Base-by-base conservation (phyloP, 139 green algal genomes). In the Chloropicon primus region DNA sequence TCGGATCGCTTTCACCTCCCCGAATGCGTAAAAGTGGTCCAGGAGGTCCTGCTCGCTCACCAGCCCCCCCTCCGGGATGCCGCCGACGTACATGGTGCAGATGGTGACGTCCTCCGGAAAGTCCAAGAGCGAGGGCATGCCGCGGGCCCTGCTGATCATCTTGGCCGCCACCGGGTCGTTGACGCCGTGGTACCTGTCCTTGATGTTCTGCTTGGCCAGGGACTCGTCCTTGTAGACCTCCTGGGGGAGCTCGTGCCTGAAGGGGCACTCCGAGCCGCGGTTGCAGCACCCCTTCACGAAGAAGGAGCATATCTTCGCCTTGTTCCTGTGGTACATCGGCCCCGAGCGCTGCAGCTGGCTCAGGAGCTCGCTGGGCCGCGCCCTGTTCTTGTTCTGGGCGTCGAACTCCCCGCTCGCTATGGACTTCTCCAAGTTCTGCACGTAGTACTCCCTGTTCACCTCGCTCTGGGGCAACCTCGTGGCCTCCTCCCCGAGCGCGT, bases 271-370 rank as follows among this genome's bases (percentile, higher is more conserved):
- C 1, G 89, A 88, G 5, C 94, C 94, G 27, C 95, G 88, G 53
- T 90, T 98, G 90, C 95, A 99, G 81, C 90, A 78, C 23, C 94
- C 93, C 22, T 87, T 83, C 22, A 95, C 88, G 71, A 94, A 99
- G 87, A 98, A 99, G 17, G 85, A 91, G 90, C 95, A 99, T 53
- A 98, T 90, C 21, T 89, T 87, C 10, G 95, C 90, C 72, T 89
- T 79, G 83, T 99, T 99, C 41, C 95, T 86, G 85, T 96, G 95
- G 85, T 99, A 99, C 85, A 98, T 98, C 0, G 95, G 95, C 74
- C 88, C 88, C 1, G 90, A 97, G 77, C 94, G 89, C 78, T 92
- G 87, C 75, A 98, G 84, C 79, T 87, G 87, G 74, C 90, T 72
- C 27, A 98, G 84, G 62, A 92, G 76, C 54, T 97, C 92, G 78